These are phyloP conservation scores for Corynespora cassiicola DNA, from an alignment of 2,329 filamentous ascomycete genomes.

Conservation along the genomic window DNA sequence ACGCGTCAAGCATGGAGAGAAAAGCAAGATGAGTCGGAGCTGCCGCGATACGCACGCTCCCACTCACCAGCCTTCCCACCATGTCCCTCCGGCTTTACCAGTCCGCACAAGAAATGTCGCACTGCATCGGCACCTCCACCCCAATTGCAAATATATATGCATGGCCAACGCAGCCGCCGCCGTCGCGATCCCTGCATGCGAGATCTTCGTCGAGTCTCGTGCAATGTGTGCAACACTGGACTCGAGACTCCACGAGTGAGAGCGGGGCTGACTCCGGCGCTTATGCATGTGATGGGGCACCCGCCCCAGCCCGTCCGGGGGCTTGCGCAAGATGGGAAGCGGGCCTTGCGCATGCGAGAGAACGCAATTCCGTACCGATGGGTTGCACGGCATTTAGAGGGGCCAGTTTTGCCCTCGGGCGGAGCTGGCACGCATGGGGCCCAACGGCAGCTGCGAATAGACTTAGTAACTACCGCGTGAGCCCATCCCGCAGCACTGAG, in stretches of 20 bases:
- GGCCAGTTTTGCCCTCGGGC: not conserved
- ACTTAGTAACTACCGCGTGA: too few species aligned
- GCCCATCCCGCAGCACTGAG: too few species aligned
- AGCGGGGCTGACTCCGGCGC: slow-evolving; percentile 18
- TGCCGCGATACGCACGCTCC: too few species aligned
- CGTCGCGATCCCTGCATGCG: slow-evolving; percentile 4
- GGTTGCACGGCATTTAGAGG: slow-evolving; percentile 24
- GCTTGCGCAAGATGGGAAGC: slow-evolving; percentile 17
- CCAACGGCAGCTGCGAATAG: too few species aligned
- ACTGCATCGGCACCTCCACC: slow-evolving; percentile 19
- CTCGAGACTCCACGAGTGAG: slow-evolving; percentile 7
- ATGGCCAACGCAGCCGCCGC: slow-evolving; percentile 17
- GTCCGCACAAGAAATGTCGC: slow-evolving; percentile 10
- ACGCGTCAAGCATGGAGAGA: too few species aligned
- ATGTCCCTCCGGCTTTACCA: too few species aligned
- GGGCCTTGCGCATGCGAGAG: slow-evolving; percentile 18
- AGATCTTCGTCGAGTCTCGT: slow-evolving; percentile 8
- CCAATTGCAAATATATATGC: slow-evolving; percentile 8
- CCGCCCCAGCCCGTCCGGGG: too few species aligned
- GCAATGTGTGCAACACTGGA: slow-evolving; percentile 8
- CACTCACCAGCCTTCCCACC: too few species aligned
- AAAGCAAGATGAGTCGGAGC: too few species aligned
- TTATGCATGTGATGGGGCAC: slow-evolving; percentile 35
- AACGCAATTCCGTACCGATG: slow-evolving; percentile 14
- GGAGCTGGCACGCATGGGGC: too few species aligned